Evolutionary conservation across 2,329 filamentous ascomycete genomes (phyloP), one percentile per base, ranked within the genome.

Genomic region (Dothistroma septosporum): DNA sequence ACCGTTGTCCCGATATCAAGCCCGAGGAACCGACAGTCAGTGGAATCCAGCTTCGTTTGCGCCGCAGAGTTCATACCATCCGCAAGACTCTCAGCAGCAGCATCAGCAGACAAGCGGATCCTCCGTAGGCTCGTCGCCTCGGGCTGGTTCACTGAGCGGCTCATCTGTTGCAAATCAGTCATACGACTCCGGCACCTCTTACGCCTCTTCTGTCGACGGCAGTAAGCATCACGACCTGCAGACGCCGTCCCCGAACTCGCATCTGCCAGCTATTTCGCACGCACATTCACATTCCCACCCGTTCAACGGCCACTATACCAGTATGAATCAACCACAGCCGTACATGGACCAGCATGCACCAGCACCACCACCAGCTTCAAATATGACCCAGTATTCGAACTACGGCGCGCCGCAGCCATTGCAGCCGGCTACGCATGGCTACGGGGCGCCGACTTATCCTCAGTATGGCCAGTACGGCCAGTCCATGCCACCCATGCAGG

Each of bases 1-100:
- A 80, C 90, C 90, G 80, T 89, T 92, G 75, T 89, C 89, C 74
- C 87, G 90, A 82, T 85, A 90, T 81, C 87, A 90, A 79, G 85
- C 87, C 84, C 87, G 89, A 85, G 88, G 87, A 81, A 83, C 84
- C 78, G 88, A 92, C 78, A 82, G 82, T 68, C 77, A 80, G 76
- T 91, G 86, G 79, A 89, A 87, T 79, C 87, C 86, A 78, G 80
- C 83, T 74, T 83, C 68, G 58, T 88, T 78, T 83, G 85, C 74
- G 76, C 80, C 67, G 84, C 88, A 76, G 84, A 85, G 75, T 80
- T 79, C 86, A 77, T 89, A 89, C 81, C 61, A 56, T 61, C 57
- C 66, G 46, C 66, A 66, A 35, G 64, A 66, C 59, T 57, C 60
- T 56, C 61, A 55, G 22, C 61, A 58, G 22, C 62, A 60, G 32